phyloP scores from a whole-genome alignment of 1,284 basidiomycete genomes.

The Erythrobasidium hasegawianum region DNA sequence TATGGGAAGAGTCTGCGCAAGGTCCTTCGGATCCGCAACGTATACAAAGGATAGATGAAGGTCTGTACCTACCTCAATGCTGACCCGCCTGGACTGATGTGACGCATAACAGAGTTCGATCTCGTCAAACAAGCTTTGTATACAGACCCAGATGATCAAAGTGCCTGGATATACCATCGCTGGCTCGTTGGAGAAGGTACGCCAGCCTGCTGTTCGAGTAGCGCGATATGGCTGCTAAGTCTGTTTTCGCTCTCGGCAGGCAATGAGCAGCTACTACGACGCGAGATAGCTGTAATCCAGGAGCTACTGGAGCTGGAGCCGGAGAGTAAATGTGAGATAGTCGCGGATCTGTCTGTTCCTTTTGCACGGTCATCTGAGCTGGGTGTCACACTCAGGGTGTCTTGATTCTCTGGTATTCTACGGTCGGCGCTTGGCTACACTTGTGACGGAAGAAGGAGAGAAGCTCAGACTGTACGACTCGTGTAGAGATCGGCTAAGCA shows the following conservation, averaged over 20 bases:
- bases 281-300: conserved; percentile 76
- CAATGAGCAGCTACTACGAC: conserved; percentile 59
- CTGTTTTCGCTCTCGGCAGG: conserved; percentile 54
- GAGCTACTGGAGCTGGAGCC: conserved; percentile 87
- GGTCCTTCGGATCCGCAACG: conserved; percentile 16
- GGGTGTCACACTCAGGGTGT: conserved; percentile 64
- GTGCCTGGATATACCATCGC: conserved; percentile 95
- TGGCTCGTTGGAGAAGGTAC: conserved; percentile 81
- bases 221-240: no score
- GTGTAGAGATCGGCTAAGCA: conserved; percentile 57
- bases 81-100: background rate
- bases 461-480: conserved; percentile 51
- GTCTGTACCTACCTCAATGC: conserved; percentile 11
- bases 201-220: background rate
- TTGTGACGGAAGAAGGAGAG: conserved; percentile 45
- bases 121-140: conserved; percentile 90
- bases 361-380: background rate
- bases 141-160: conserved; percentile 93
- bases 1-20: conserved; percentile 60
- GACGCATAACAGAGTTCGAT: conserved; percentile 67
- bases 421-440: background rate
- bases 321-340: conserved; percentile 78
- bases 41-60: conserved; percentile 34
- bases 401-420: conserved; percentile 72
- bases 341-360: background rate